Evolutionary conservation across 78 protist genomes (phyloP).

Genomic region (Thecamonas trahens): DNA sequence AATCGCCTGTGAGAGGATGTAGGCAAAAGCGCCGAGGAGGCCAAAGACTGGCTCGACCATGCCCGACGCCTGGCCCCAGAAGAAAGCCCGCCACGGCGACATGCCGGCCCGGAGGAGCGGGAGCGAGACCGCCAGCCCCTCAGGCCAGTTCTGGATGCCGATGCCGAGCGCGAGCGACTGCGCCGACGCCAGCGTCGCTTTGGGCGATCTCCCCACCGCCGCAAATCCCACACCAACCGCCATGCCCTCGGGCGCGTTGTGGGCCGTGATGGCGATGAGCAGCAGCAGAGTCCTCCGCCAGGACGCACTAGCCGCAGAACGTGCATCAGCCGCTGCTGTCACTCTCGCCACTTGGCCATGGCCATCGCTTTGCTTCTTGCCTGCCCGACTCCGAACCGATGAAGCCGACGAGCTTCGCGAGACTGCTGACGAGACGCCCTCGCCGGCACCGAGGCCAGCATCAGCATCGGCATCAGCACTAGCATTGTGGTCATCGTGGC

Average conservation of each 20-base stretch:
- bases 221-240: constrained; percentile 48
- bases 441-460: too few species aligned
- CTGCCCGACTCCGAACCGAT: too few species aligned
- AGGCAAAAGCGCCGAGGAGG: constrained; percentile 20
- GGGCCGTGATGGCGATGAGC: constrained; percentile 35
- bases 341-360: background rate
- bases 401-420: too few species aligned
- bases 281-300: constrained; percentile 25
- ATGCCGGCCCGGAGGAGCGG: constrained; percentile 38
- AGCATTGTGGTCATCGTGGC: too few species aligned
- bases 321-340: background rate
- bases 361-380: background rate
- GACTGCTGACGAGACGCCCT: too few species aligned
- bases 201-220: background rate
- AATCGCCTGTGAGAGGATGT: background rate
- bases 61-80: constrained; percentile 31
- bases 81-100: constrained; percentile 10
- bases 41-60: constrained; percentile 38
- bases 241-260: constrained; percentile 49
- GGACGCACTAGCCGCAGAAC: background rate
- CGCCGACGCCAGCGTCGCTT: constrained; percentile 2
- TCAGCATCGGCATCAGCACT: too few species aligned
- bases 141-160: constrained; percentile 43
- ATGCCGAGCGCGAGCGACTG: constrained; percentile 30
- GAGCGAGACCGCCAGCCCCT: constrained; percentile 35